Evolutionary conservation across 805 yeast genomes (phyloP).

Genomic region (Candida corydali): DNA sequence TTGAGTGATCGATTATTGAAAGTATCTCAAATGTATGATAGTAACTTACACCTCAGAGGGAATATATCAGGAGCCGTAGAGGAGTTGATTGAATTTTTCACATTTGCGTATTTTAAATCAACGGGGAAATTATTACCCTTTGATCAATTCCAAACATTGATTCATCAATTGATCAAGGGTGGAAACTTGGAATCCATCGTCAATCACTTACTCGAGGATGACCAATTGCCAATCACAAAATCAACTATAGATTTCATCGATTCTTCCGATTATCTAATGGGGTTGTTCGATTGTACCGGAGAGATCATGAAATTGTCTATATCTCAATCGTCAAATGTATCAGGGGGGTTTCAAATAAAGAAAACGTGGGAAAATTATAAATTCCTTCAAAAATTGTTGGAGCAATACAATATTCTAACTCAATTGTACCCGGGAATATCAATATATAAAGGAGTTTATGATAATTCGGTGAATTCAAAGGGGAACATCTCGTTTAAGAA

Average conservation of each 20-base stretch:
- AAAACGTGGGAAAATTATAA: slow-evolving; percentile 12
- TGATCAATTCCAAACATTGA: slow-evolving; percentile 9
- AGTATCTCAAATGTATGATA: slow-evolving; percentile 9
- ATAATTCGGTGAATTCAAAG: slow-evolving; percentile 11
- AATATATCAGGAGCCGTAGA: slow-evolving; percentile 21
- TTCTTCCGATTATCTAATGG: slow-evolving; percentile 32
- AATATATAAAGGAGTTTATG: slow-evolving; percentile 16
- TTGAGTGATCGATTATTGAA: slow-evolving; percentile 10
- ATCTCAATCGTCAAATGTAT: slow-evolving; percentile 16
- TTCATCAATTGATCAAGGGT: not conserved
- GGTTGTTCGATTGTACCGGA: slow-evolving; percentile 39
- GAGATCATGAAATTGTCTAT: slow-evolving; percentile 39
- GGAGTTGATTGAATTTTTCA: slow-evolving; percentile 25
- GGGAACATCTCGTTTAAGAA: slow-evolving; percentile 13
- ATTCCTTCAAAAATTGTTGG: slow-evolving; percentile 15
- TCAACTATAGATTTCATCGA: slow-evolving; percentile 5
- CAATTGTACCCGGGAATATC: slow-evolving; percentile 15
- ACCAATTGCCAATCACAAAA: not conserved
- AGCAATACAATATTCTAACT: slow-evolving; percentile 11
- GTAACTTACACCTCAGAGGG: slow-evolving; percentile 14
- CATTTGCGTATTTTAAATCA: slow-evolving; percentile 17
- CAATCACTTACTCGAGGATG: too few species aligned
- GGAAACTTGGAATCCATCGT: not conserved
- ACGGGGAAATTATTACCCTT: slow-evolving; percentile 12
- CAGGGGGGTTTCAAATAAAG: slow-evolving; percentile 11